A percentile compares a stretch with the other conserved stretches of the same genome.
These are phyloP conservation scores for Rhizopogon vesiculosus DNA, from an alignment of 768 basidiomycete species.

Conservation along the genomic window DNA sequence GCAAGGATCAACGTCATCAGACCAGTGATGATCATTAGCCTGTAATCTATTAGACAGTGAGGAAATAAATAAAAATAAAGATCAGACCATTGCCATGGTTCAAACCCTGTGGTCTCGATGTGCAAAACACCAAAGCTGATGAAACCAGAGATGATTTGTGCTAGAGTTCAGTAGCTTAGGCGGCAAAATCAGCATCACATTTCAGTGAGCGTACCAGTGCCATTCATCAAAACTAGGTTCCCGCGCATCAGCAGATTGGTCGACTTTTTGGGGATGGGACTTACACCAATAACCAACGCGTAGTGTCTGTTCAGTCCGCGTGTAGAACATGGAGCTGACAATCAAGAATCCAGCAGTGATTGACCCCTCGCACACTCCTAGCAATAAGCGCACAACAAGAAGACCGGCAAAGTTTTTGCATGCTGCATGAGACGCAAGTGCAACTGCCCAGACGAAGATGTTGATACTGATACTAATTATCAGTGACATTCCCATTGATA, in stretches of 20 bases:
- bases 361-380: slow-evolving; percentile 62
- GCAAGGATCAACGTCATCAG: slow-evolving; percentile 48
- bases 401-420: slow-evolving; percentile 63
- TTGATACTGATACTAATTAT: slow-evolving; percentile 40
- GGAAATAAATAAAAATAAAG: background rate
- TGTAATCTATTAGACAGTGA: slow-evolving; percentile 2
- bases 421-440: slow-evolving; percentile 54
- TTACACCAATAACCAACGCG: slow-evolving; percentile 69
- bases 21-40: slow-evolving; percentile 67
- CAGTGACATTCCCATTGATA: background rate
- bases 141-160: slow-evolving; percentile 62
- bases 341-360: slow-evolving; percentile 70
- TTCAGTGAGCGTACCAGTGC: slow-evolving; percentile 41
- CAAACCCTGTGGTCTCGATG: slow-evolving; percentile 45
- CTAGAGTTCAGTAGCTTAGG: slow-evolving; percentile 22
- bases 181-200: background rate
- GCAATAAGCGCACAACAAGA: slow-evolving; percentile 55
- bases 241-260: background rate
- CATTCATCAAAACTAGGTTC: slow-evolving; percentile 60
- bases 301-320: slow-evolving; percentile 54
- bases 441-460: slow-evolving; percentile 56
- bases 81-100: slow-evolving; percentile 63
- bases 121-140: slow-evolving; percentile 57
- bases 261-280: slow-evolving; percentile 14
- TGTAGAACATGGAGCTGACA: slow-evolving; percentile 70